Base-by-base conservation (phyloP, 768 basidiomycete genomes). In the Auricularia sp. region DNA sequence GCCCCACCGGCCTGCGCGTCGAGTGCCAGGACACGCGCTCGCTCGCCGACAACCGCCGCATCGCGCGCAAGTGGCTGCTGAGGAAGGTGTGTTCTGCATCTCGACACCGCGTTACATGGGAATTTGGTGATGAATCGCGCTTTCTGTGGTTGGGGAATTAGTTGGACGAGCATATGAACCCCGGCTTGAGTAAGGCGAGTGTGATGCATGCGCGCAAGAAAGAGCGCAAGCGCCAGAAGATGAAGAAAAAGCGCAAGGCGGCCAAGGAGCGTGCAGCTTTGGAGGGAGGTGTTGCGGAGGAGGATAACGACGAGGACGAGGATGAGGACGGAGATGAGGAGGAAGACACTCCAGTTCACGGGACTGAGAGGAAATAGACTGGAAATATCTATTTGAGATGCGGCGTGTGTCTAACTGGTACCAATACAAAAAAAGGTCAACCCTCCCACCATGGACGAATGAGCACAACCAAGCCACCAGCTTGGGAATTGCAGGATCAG, bases 1-100 rank as follows among this genome's bases (percentile, higher is more conserved):
- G 86, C 68, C 93, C 94, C 2, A 92, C 91, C 21, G 91, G 93
- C 4, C 80, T 95, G 61, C 86, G 94, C 44, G 89, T 96, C 14
- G 78, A 84, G 3, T 93, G 91, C 71, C 94, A 98, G 74, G 86
- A 91, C 70, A 94, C 93, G 5, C 87, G 94, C 56, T 94, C 92
- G 2, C 76, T 94, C 58, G 77, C 83, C 36, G 81, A 86, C 68
- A 98, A 98, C 71, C 79, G 94, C 68, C 84, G 83, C 71, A 72
- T 88, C 34, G 94, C 94, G 16, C 80, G 93, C 66, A 83, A 82
- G 67, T 77, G 84, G 67, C 71, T 98, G 62, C 70, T 87, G 47
- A 87, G 92, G 75, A 93, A 90, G 85, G 91, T 77, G 59, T 8
- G 56, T 29, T 11, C 7, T 29, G 61, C 53, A 44, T 56, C 66